These are phyloP conservation scores for Pezicula radicicola DNA, from an alignment of 2,329 filamentous ascomycete genomes.

Conservation along the genomic window DNA sequence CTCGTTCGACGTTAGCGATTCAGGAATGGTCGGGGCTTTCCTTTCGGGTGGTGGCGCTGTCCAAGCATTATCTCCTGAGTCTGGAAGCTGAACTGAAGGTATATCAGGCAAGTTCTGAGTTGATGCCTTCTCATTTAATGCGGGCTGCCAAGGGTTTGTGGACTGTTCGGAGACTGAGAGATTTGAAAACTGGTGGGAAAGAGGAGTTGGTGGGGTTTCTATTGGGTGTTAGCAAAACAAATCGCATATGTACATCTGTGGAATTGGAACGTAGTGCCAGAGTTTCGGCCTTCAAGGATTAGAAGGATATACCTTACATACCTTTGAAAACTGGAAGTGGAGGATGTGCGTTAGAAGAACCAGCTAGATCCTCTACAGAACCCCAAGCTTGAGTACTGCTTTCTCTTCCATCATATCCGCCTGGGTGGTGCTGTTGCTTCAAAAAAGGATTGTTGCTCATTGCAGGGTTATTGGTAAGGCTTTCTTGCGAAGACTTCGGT, in stretches of 20 bases:
- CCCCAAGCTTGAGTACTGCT: constrained; percentile 26
- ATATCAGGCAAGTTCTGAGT: constrained; percentile 8
- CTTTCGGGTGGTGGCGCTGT: constrained; percentile 10
- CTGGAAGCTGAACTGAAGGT: constrained; percentile 16
- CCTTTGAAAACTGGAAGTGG: constrained; percentile 15
- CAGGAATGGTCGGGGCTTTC: constrained; percentile 7
- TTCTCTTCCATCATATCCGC: constrained; percentile 14
- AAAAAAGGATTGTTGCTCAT: constrained; percentile 28
- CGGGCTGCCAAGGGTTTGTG: constrained; percentile 29
- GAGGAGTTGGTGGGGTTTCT: background rate
- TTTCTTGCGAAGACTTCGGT: constrained; percentile 20
- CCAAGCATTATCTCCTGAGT: constrained; percentile 26
- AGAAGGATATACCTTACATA: constrained; percentile 2
- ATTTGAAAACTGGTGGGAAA: constrained; percentile 19
- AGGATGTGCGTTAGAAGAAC: constrained; percentile 9
- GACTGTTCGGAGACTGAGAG: constrained; percentile 20
- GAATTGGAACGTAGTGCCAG: background rate
- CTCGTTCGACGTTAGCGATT: constrained; percentile 10
- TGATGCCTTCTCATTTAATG: constrained; percentile 14
- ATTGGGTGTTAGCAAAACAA: too few species aligned
- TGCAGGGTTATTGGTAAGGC: constrained; percentile 8
- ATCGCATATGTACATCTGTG: constrained; percentile 3
- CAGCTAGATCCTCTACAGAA: constrained; percentile 9
- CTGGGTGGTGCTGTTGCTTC: constrained; percentile 16
- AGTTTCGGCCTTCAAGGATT: too few species aligned